A percentile compares a stretch with the other conserved stretches of the same genome.
Conservation (phyloP, 768 basidiomycete species). For the Steccherinum ochraceum region DNA sequence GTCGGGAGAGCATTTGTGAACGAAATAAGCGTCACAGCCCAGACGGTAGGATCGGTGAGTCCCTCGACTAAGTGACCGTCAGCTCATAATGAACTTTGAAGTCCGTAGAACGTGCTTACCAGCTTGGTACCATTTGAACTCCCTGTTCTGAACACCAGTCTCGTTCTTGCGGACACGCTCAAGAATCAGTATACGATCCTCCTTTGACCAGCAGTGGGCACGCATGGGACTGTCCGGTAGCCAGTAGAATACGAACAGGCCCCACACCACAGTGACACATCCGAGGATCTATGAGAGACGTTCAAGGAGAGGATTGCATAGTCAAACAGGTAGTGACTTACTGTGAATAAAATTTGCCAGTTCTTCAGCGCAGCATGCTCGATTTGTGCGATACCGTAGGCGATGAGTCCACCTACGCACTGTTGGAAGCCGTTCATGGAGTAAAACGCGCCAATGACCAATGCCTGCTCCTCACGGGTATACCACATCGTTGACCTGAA, state of each 20-base stretch:
- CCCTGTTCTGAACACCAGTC: conserved; percentile 45
- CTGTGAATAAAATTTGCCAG: conserved; percentile 44
- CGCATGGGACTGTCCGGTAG: conserved; percentile 44
- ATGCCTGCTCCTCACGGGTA: conserved; percentile 42
- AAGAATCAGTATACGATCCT: conserved; percentile 41
- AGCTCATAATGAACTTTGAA: not conserved
- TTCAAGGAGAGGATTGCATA: no score
- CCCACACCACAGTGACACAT: conserved; percentile 41
- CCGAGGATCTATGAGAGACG: conserved; percentile 36
- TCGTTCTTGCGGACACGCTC: conserved; percentile 48
- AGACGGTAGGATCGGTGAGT: conserved; percentile 38
- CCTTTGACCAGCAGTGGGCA: conserved; percentile 40
- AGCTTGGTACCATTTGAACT: conserved; percentile 32
- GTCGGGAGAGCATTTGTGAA: conserved; percentile 43
- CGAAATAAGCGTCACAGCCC: conserved; percentile 40
- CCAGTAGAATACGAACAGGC: conserved; percentile 41
- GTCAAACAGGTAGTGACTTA: no score
- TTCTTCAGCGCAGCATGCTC: conserved; percentile 34
- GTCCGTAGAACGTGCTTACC: not conserved
- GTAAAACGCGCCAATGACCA: conserved; percentile 39
- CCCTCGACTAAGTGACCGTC: conserved; percentile 31
- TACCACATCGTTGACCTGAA: conserved; percentile 46
- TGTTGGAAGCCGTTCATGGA: conserved; percentile 44
- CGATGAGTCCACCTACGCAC: conserved; percentile 42
- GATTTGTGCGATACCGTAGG: conserved; percentile 43